Evolutionary conservation across 2,329 filamentous ascomycete species (phyloP).

Genomic region (Alternaria dauci): DNA sequence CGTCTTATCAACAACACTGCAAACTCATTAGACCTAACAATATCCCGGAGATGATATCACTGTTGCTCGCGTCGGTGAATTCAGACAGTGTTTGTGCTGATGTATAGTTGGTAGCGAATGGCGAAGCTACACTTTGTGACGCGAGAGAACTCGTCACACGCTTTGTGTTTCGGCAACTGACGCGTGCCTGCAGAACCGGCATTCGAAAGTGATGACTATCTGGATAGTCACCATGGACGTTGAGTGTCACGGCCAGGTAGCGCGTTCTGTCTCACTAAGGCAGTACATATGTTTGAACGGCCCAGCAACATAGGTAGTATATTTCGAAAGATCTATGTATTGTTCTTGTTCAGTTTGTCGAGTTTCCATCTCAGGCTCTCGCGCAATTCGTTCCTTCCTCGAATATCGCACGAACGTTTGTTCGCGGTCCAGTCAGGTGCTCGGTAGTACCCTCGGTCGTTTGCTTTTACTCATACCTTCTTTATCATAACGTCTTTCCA

Average conservation of each 20-base stretch:
- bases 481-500: not conserved
- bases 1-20: not conserved
- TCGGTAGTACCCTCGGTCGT: not conserved
- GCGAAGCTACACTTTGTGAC: slow-evolving; percentile 1
- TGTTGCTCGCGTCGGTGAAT: not conserved
- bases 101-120: not conserved
- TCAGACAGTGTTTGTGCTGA: not conserved
- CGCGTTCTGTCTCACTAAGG: not conserved
- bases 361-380: not conserved
- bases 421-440: slow-evolving; percentile 1
- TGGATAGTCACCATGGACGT: not conserved
- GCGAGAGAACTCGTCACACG: not conserved
- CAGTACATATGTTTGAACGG: not conserved
- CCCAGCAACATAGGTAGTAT: not conserved
- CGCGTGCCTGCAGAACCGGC: not conserved
- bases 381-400: not conserved
- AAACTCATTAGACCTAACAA: not conserved
- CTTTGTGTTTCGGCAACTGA: not conserved
- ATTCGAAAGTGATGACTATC: not conserved
- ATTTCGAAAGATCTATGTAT: not conserved
- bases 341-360: not conserved
- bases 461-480: not conserved
- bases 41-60: not conserved
- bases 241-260: not conserved
- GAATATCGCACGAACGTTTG: not conserved